Evolutionary conservation across 2,329 filamentous ascomycete genomes (phyloP), one percentile per base, ranked within the genome.

Genomic region (Fusarium devonianum): DNA sequence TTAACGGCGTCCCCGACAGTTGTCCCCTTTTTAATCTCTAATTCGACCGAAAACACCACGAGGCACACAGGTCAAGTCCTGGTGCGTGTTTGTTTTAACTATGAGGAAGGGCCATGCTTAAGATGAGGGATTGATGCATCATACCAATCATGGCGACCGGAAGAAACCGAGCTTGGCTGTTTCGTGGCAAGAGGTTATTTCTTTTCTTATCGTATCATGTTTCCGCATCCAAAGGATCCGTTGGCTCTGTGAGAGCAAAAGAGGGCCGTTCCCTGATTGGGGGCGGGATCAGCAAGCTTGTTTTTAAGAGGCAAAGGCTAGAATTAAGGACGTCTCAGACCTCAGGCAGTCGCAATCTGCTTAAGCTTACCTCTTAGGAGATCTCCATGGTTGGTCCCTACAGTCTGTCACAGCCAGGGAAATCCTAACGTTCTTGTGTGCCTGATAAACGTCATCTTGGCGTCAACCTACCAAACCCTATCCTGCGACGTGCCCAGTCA

Each of bases 351-450:
- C 49, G 41, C 48, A 58, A 38, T 53, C 28, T 25, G 51, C 60
- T 63, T 63, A 63, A 63, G 60, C 60, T 63, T 63, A 63, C 57
- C 39, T 55, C 34, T n/a, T n/a, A n/a, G 37, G 59, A 47, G 53
- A 56, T 56, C 50, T 40, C 35, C 39, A 55, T 55, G 41, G 41
- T 53, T 57, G 58, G 55, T 50, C 60, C 60, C 49, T 58, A 54
- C 52, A n/a, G n/a, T n/a, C n/a, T 18, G 26, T 42, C 26, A 46
- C 28, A n/a, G 36, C 16, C 37, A 32, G 40, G 33, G 30, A 43
- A 56, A n/a, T n/a, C 43, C 33, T 39, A 60, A 56, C 36, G 39
- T 45, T 34, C 32, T 18, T 39, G 50, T 51, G 53, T 56, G 47
- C 53, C 53, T 57, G 50, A 30, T 25, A 53, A 53, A 56, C 56